A percentile compares a stretch with the other conserved stretches of the same genome.
These are phyloP conservation scores for Phytophthora brassicae DNA, from an alignment of 352 stramenopile species.

Conservation along the genomic window DNA sequence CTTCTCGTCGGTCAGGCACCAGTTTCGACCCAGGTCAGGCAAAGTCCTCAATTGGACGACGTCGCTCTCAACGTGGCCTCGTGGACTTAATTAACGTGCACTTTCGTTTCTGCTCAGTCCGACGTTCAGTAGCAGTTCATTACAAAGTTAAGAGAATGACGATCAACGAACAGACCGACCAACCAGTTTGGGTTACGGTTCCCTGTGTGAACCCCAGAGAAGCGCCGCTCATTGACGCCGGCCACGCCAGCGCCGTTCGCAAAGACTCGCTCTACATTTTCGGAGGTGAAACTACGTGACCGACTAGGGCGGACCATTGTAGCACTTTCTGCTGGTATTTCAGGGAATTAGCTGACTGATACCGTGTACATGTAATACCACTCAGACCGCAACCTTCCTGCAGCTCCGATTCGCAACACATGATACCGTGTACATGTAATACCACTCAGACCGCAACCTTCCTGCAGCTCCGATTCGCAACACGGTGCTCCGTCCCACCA, in stretches of 20 bases:
- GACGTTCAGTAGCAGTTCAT: too few species aligned
- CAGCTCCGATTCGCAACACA: constrained; percentile 12
- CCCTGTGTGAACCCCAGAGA: constrained; percentile 70
- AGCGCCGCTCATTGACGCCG: constrained; percentile 87
- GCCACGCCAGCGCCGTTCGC: constrained; percentile 90
- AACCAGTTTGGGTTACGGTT: constrained; percentile 66
- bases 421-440: too few species aligned
- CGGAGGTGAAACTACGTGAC: constrained; percentile 53
- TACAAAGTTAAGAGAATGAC: constrained; percentile 29
- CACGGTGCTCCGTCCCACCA: constrained; percentile 52
- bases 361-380: too few species aligned
- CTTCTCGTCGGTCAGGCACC: constrained; percentile 18
- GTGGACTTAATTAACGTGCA: constrained; percentile 9
- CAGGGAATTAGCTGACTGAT: constrained; percentile 5
- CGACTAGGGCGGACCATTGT: constrained; percentile 6
- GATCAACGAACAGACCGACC: constrained; percentile 29
- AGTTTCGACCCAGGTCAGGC: constrained; percentile 21
- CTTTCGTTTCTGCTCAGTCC: constrained; percentile 25
- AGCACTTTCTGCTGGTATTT: constrained; percentile 20
- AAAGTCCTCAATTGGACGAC: constrained; percentile 32
- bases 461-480: constrained; percentile 19
- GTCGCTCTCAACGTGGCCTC: constrained; percentile 6
- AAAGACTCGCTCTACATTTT: constrained; percentile 94
- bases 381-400: constrained; percentile 26
- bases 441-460: constrained; percentile 26